Evolutionary conservation across 495 filamentous ascomycete genomes (phyloP).

Genomic region (Penicillium argentinense): DNA sequence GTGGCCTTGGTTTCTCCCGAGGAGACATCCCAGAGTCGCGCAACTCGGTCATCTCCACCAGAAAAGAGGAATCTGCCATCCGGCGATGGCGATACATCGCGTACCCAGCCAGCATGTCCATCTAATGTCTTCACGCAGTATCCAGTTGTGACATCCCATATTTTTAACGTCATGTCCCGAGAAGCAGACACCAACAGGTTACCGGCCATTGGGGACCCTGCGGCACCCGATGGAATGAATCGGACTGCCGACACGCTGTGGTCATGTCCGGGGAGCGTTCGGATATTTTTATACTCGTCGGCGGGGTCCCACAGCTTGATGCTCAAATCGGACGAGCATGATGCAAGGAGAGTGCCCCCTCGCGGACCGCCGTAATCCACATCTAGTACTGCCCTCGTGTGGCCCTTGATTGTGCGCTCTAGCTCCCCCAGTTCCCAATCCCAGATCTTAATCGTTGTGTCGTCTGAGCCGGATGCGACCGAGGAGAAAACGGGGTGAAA

Average conservation of each 20-base stretch:
- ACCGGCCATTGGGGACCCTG: conserved; percentile 41
- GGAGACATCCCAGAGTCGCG: conserved; percentile 82
- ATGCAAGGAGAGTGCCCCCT: conserved; percentile 82
- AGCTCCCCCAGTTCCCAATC: conserved; percentile 96
- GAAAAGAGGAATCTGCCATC: conserved; percentile 89
- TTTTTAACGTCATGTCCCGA: conserved; percentile 77
- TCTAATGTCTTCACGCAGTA: conserved; percentile 59
- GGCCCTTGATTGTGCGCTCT: conserved; percentile 88
- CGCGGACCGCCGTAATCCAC: conserved; percentile 90
- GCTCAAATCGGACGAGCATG: conserved; percentile 85
- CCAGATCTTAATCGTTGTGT: conserved; percentile 95
- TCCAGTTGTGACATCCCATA: conserved; percentile 92
- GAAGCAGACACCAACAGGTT: conserved; percentile 84
- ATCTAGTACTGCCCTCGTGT: conserved; percentile 86
- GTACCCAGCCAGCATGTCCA: conserved; percentile 91
- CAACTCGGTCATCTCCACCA: conserved; percentile 77
- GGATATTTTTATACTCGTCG: conserved; percentile 93
- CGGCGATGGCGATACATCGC: conserved; percentile 80
- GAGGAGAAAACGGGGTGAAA: conserved; percentile 95
- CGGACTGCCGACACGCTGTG: conserved; percentile 88
- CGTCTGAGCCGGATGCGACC: conserved; percentile 89
- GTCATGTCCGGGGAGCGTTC: conserved; percentile 90
- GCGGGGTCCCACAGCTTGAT: conserved; percentile 97
- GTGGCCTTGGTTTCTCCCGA: conserved; percentile 69
- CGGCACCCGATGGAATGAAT: conserved; percentile 82